Evolutionary conservation across 768 basidiomycete genomes (phyloP).

Genomic region (Asterophora lycoperdoides): DNA sequence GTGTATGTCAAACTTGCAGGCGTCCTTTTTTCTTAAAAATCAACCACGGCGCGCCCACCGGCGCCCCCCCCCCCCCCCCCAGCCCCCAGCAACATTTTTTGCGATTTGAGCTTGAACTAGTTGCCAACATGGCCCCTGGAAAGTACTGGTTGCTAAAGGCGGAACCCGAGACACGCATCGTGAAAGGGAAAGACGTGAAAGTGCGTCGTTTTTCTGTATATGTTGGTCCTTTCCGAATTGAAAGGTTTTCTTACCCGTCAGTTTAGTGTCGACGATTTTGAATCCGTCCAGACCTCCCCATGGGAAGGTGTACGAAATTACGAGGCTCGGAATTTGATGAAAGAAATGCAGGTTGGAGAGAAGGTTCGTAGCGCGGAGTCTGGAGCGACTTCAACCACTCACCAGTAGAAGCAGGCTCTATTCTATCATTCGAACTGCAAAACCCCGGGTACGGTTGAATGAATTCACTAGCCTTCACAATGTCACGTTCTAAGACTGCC

Average conservation of each 20-base stretch:
- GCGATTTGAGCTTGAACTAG: not conserved
- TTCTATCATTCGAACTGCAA: constrained; percentile 91
- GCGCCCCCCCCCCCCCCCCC: too few relatives aligned
- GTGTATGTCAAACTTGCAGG: not conserved
- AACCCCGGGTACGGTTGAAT: constrained; percentile 52
- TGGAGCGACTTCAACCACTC: not conserved
- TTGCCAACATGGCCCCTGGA: constrained; percentile 11
- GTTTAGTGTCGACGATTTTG: constrained; percentile 89
- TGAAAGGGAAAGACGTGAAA: constrained; percentile 87
- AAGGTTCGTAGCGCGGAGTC: constrained; percentile 39
- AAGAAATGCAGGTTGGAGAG: constrained; percentile 72
- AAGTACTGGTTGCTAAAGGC: constrained; percentile 79
- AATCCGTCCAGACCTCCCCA: constrained; percentile 59
- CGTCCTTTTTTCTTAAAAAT: too few relatives aligned
- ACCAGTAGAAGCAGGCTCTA: constrained; percentile 46
- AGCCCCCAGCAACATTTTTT: not conserved
- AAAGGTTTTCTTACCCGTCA: constrained; percentile 20
- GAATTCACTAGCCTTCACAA: not conserved
- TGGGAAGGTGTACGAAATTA: constrained; percentile 91
- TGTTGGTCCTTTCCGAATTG: not conserved
- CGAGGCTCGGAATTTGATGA: constrained; percentile 81
- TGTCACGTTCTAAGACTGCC: not conserved
- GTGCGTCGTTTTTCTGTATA: constrained; percentile 29
- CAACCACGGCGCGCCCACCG: too few relatives aligned
- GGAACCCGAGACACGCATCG: constrained; percentile 78